Evolutionary conservation across 345 rosid genomes (phyloP).

Genomic region (Arabis alpina): DNA sequence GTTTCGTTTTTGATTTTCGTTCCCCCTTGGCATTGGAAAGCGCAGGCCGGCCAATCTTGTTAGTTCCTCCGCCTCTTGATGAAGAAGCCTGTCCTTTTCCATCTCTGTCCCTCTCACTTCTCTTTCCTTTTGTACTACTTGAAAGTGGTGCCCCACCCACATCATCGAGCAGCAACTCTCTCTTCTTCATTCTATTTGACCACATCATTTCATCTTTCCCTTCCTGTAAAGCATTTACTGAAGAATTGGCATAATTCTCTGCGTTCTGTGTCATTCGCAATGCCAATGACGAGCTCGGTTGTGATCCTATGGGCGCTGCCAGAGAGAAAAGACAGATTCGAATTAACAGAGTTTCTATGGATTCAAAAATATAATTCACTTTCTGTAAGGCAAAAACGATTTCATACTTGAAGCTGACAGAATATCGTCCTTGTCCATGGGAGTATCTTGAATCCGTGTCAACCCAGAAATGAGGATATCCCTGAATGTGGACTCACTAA

Average conservation of each 20-base stretch:
- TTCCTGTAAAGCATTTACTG: conserved; percentile 56
- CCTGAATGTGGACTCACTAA: conserved; percentile 71
- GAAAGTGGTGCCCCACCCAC: conserved; percentile 78
- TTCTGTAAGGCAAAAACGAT: conserved; percentile 11
- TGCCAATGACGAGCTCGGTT: conserved; percentile 54
- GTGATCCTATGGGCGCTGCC: conserved; percentile 71
- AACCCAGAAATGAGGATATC: conserved; percentile 60
- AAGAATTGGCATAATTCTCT: conserved; percentile 55
- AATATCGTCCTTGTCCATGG: conserved; percentile 56
- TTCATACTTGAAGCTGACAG: conserved; percentile 40
- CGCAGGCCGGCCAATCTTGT: conserved; percentile 79
- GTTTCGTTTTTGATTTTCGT: conserved; percentile 86
- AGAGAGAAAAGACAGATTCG: conserved; percentile 25
- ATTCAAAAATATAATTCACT: conserved; percentile 1
- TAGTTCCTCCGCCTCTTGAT: conserved; percentile 68
- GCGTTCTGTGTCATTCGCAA: conserved; percentile 52
- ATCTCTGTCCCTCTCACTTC: conserved; percentile 98
- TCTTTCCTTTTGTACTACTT: conserved; percentile 87
- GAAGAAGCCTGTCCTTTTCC: conserved; percentile 83
- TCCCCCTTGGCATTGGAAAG: conserved; percentile 77
- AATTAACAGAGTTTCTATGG: conserved; percentile 21
- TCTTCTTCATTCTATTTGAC: conserved; percentile 83
- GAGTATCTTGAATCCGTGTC: conserved; percentile 45
- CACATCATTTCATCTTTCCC: conserved; percentile 63
- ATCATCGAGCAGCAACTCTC: conserved; percentile 84